Conservation (phyloP, 2,329 filamentous ascomycete genomes). For the Pseudogymnoascus sp. region DNA sequence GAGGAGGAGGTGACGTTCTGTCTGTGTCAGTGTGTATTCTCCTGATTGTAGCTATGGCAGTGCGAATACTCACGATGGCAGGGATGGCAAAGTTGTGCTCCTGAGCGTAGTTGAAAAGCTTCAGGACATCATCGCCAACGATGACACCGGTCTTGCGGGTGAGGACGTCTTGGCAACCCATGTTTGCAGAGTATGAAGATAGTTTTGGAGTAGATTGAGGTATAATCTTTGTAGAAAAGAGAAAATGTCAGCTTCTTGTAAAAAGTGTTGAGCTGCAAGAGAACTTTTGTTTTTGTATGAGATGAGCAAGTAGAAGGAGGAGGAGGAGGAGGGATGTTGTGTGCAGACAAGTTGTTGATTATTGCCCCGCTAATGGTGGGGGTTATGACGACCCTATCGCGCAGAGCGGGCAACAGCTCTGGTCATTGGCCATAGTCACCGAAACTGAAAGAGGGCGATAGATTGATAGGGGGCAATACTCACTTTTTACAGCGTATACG, state of each 20-base stretch:
- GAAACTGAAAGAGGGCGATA: not conserved
- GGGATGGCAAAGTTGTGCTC: constrained; percentile 84
- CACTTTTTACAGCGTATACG: not conserved
- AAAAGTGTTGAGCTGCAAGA: not conserved
- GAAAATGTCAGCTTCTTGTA: not conserved
- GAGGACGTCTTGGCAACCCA: constrained; percentile 46
- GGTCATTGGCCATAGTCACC: constrained; percentile 1
- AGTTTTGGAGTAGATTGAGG: constrained; percentile 12
- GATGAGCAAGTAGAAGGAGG: not conserved
- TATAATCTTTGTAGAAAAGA: not conserved
- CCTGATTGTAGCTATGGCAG: not conserved
- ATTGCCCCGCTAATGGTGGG: constrained; percentile 8
- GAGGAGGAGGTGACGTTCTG: constrained; percentile 90
- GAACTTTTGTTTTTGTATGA: constrained; percentile 7
- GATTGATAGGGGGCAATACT: constrained; percentile 1
- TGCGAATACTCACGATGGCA: constrained; percentile 51
- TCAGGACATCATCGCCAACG: constrained; percentile 56
- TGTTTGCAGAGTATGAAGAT: constrained; percentile 22
- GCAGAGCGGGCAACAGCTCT: not conserved
- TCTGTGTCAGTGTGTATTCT: constrained; percentile 10
- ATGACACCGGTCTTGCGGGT: constrained; percentile 59
- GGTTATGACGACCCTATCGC: constrained; percentile 8
- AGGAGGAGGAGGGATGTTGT: not conserved
- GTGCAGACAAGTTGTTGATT: constrained; percentile 1
- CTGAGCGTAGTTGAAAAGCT: constrained; percentile 83